Evolutionary conservation across 805 yeast genomes (phyloP).

Genomic region (Yarrowia yakushimensis): DNA sequence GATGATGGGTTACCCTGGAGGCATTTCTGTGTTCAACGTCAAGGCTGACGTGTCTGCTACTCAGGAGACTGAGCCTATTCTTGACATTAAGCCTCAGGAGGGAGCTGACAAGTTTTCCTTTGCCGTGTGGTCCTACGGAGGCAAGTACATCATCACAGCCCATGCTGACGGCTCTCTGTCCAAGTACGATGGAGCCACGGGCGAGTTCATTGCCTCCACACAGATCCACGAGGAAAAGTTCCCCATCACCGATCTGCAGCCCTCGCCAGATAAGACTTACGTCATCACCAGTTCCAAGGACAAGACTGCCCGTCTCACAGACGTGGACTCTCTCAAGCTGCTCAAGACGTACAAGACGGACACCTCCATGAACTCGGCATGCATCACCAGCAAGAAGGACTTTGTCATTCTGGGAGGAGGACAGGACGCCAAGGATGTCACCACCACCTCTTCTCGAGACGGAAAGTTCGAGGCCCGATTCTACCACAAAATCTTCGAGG

Average conservation of each 20-base stretch:
- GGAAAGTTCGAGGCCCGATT: constrained; percentile 97
- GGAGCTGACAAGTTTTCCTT: constrained; percentile 43
- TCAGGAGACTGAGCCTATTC: constrained; percentile 53
- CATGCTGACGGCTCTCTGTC: constrained; percentile 83
- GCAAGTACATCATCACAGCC: constrained; percentile 73
- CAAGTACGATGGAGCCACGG: constrained; percentile 73
- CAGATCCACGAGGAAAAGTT: constrained; percentile 62
- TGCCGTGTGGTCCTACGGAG: constrained; percentile 84
- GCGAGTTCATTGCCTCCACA: constrained; percentile 57
- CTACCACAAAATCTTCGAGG: constrained; percentile 90
- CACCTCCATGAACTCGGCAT: constrained; percentile 93
- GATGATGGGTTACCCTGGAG: constrained; percentile 85
- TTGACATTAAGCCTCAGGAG: constrained; percentile 58
- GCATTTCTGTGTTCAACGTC: constrained; percentile 64
- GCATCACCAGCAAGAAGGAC: constrained; percentile 89
- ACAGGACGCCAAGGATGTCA: constrained; percentile 97
- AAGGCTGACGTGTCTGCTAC: constrained; percentile 46
- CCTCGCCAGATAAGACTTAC: constrained; percentile 80
- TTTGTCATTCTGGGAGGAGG: constrained; percentile 97
- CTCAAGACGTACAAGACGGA: constrained; percentile 78
- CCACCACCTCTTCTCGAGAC: constrained; percentile 89
- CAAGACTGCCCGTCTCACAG: constrained; percentile 72
- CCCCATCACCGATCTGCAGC: constrained; percentile 79
- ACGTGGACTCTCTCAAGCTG: constrained; percentile 63
- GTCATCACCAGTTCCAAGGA: constrained; percentile 93